These are phyloP conservation scores for Populus alba DNA, from an alignment of 345 rosid genomes.

Conservation along the genomic window DNA sequence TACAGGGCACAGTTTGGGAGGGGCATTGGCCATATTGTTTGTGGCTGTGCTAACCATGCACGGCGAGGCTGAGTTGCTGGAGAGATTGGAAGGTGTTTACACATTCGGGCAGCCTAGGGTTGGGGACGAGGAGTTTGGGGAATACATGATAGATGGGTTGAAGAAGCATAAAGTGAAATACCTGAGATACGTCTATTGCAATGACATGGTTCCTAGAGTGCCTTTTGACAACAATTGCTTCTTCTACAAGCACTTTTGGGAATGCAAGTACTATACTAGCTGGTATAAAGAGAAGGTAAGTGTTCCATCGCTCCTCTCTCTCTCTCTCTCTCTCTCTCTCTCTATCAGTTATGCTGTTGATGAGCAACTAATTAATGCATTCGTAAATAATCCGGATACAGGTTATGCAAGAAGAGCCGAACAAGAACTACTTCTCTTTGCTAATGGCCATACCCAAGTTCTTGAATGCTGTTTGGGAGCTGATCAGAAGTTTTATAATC, in stretches of 20 bases:
- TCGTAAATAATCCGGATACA: constrained; percentile 2
- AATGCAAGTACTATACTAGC: constrained; percentile 39
- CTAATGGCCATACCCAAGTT: constrained; percentile 25
- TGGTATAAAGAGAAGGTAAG: constrained; percentile 34
- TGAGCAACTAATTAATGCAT: background rate
- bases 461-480: constrained; percentile 44
- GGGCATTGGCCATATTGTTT: constrained; percentile 48
- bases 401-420: constrained; percentile 39
- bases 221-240: constrained; percentile 50
- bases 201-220: constrained; percentile 54
- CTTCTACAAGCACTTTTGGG: constrained; percentile 46
- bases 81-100: constrained; percentile 49
- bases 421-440: constrained; percentile 39
- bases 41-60: constrained; percentile 36
- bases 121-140: constrained; percentile 43
- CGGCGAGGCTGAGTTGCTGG: constrained; percentile 38
- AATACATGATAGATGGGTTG: constrained; percentile 35
- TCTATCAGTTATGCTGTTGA: too few species aligned
- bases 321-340: too few species aligned
- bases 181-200: constrained; percentile 43
- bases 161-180: constrained; percentile 33
- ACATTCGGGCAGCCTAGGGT: constrained; percentile 65
- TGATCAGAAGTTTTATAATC: constrained; percentile 39
- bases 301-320: background rate
- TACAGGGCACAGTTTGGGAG: constrained; percentile 63